Evolutionary conservation across 495 filamentous ascomycete genomes (phyloP).

Genomic region (Echria macrotheca): DNA sequence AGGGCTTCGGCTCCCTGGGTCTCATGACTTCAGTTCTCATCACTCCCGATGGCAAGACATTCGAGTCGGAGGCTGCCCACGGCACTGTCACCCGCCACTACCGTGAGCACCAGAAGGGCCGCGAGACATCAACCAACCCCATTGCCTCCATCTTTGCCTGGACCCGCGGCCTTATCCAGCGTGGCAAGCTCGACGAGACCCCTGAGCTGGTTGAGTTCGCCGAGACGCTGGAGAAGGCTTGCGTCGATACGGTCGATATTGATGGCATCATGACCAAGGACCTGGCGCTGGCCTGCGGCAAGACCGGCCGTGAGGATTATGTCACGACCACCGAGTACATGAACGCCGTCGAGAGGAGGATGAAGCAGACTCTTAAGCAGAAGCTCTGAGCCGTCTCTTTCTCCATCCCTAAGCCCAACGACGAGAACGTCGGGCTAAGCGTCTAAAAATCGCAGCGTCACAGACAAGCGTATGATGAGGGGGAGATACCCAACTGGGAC

Average conservation of each 20-base stretch:
- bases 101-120: slow-evolving; percentile 96
- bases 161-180: slow-evolving; percentile 91
- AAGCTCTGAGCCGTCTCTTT: slow-evolving; percentile 36
- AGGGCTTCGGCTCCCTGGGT: slow-evolving; percentile 95
- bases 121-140: slow-evolving; percentile 95
- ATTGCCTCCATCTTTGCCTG: slow-evolving; percentile 98
- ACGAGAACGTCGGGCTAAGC: too few species aligned
- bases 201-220: slow-evolving; percentile 86
- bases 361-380: slow-evolving; percentile 58
- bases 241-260: slow-evolving; percentile 84
- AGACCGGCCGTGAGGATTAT: slow-evolving; percentile 72
- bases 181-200: slow-evolving; percentile 82
- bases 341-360: slow-evolving; percentile 77
- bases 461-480: too few species aligned
- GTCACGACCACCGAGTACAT: slow-evolving; percentile 87
- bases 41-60: slow-evolving; percentile 91
- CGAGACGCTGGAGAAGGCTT: slow-evolving; percentile 87
- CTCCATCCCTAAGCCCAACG: too few species aligned
- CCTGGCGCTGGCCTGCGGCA: slow-evolving; percentile 83
- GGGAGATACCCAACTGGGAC: too few species aligned
- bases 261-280: slow-evolving; percentile 99
- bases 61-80: slow-evolving; percentile 96
- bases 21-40: slow-evolving; percentile 97
- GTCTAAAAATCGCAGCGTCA: too few species aligned
- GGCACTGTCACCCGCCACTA: slow-evolving; percentile 98